Percentiles rank a stretch among this genome's conserved stretches.
Conservation (phyloP, 129 eudicot genomes). For the carrot (Daucus carota) region DNA sequence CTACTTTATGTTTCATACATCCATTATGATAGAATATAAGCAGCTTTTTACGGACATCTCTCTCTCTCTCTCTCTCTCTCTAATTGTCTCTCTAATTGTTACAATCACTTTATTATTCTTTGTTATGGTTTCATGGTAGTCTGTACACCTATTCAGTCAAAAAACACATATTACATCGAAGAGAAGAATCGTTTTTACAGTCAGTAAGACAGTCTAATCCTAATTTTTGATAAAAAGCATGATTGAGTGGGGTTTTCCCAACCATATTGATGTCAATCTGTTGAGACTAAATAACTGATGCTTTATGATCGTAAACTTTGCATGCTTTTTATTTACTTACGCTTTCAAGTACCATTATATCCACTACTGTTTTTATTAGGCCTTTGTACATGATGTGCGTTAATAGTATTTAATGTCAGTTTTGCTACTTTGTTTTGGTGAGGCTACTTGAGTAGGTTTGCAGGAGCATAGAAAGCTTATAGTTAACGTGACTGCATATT, state of each 20-base stretch:
- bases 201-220: neutral
- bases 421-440: neutral
- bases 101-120: neutral
- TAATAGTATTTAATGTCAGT: neutral
- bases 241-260: neutral
- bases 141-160: neutral
- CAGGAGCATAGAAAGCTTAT: neutral
- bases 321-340: neutral
- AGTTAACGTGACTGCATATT: neutral
- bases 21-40: neutral
- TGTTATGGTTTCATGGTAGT: neutral
- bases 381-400: constrained; percentile 5
- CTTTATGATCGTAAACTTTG: neutral
- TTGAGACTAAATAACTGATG: neutral
- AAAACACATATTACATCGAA: neutral
- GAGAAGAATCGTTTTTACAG: neutral
- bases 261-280: neutral
- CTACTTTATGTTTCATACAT: neutral
- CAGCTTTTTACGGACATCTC: neutral
- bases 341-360: neutral
- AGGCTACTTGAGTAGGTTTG: neutral
- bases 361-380: neutral
- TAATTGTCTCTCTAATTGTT: too few species aligned
- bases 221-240: neutral
- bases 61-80: too few species aligned